Base-by-base conservation (phyloP, 2,329 filamentous ascomycete species). In the Xylariaceae sp. region DNA sequence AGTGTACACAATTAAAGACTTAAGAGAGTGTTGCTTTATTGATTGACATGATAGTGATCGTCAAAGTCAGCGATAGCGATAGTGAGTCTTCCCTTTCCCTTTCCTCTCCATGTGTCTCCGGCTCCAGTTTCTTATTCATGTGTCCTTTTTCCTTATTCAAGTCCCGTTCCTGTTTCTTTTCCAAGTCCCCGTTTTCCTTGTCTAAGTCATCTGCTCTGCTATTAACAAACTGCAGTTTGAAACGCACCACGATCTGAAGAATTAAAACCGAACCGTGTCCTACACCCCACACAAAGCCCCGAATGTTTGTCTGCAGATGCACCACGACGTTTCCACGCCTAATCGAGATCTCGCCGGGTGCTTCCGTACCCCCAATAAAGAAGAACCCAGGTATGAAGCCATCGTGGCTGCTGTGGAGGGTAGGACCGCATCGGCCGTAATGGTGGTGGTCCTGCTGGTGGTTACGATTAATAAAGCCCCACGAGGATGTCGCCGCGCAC, bases 401-500 rank as follows among this genome's bases (percentile, higher is more conserved):
- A 23, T 42, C 21, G 10, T 27, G 3, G 30, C 23, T 11, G 36
- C 13, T 15, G 26, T 51, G 27, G 2, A 27, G 53, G 42, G 45
- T 21, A 37, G 44, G 16, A 20, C 37, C 26, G 35, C 20, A n/a
- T n/a, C n/a, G n/a, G n/a, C n/a, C n/a, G n/a, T n/a, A n/a, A n/a
- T n/a, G n/a, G n/a, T n/a, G 15, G 20, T 39, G 26, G 39, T 62
- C 53, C n/a, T 57, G 55, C 15, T 40, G 42, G 27, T 44, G 40
- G 5, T 33, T 23, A 9, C 21, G 29, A 32, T 59, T 71, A 84
- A 67, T 83, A 83, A 64, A 84, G 69, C 40, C 81, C 81, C 64
- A 86, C 78, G 29, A 79, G 76, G 62, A 85, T 82, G 67, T 86
- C 83, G 73, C 83, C 83, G 45, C 81, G 75, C 59, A 85, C 76